phyloP scores from a whole-genome alignment of 2,329 filamentous ascomycete species.

The Mycogone perniciosa region DNA sequence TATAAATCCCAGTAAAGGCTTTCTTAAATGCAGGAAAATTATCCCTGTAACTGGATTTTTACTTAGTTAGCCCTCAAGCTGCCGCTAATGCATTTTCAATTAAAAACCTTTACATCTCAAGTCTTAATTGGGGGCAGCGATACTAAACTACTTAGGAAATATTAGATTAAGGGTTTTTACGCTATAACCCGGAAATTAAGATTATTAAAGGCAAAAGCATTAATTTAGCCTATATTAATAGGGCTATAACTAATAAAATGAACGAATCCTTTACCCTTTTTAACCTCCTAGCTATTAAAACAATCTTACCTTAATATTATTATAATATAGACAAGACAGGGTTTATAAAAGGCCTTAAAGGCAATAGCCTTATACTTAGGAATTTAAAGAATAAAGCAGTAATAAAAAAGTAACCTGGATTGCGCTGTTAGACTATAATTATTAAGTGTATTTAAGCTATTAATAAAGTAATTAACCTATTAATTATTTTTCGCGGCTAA shows the following conservation, averaged over 20 bases:
- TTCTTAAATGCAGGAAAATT: background rate
- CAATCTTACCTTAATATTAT: background rate
- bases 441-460: conserved; percentile 16
- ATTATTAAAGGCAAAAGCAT: background rate
- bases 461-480: background rate
- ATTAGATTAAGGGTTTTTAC: conserved; percentile 10
- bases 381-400: background rate
- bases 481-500: conserved; percentile 20
- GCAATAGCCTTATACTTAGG: conserved; percentile 11
- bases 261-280: background rate
- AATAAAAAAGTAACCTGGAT: conserved; percentile 10
- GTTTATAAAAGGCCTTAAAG: conserved; percentile 3
- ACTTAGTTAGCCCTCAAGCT: background rate
- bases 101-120: background rate
- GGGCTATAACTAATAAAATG: background rate
- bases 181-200: conserved; percentile 8
- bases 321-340: conserved; percentile 14
- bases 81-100: conserved; percentile 2
- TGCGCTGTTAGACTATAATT: conserved; percentile 15
- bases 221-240: background rate
- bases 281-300: background rate
- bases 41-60: conserved; percentile 6
- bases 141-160: conserved; percentile 4
- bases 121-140: conserved; percentile 1
- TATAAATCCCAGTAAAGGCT: conserved; percentile 2